Conservation (phyloP, 495 filamentous ascomycete genomes). For the Penicillium atrosanguineum region DNA sequence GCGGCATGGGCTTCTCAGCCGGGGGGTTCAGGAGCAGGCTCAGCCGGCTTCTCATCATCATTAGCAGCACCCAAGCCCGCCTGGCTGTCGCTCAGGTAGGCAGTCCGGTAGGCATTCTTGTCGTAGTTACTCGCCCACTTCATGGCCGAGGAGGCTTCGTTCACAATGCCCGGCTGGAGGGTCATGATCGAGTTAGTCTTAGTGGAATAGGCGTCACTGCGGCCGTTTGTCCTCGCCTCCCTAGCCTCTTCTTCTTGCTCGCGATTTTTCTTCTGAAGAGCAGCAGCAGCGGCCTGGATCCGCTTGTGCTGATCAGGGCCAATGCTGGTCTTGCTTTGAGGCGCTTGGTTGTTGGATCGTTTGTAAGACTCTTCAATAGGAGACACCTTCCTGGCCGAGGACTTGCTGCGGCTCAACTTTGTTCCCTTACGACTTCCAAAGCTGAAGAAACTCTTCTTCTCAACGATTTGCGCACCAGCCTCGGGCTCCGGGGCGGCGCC, state of each 20-base stretch:
- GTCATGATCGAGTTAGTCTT: constrained; percentile 94
- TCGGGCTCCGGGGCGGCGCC: constrained; percentile 85
- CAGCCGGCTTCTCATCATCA: constrained; percentile 20
- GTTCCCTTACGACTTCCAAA: constrained; percentile 68
- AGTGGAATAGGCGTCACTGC: constrained; percentile 39
- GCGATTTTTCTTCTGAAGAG: constrained; percentile 67
- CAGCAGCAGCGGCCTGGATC: constrained; percentile 84
- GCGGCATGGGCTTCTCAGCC: constrained; percentile 16
- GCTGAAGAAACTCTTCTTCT: constrained; percentile 90
- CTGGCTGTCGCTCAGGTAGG: constrained; percentile 71
- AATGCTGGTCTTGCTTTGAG: constrained; percentile 81
- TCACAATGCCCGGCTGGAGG: constrained; percentile 80
- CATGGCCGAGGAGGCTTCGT: constrained; percentile 86
- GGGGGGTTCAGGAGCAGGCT: constrained; percentile 10
- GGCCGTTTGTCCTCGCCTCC: background rate
- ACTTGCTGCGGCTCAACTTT: constrained; percentile 65
- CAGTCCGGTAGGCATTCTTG: constrained; percentile 74
- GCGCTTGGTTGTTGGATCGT: constrained; percentile 44
- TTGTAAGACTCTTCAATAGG: constrained; percentile 52
- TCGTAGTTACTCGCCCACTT: constrained; percentile 82
- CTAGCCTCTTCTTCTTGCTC: constrained; percentile 51
- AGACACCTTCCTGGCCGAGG: constrained; percentile 52
- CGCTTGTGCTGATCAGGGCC: constrained; percentile 88
- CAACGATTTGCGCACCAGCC: constrained; percentile 80
- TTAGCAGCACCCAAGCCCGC: constrained; percentile 59